Conservation (phyloP, 2,329 filamentous ascomycete species). For the Talaromyces rugulosus region DNA sequence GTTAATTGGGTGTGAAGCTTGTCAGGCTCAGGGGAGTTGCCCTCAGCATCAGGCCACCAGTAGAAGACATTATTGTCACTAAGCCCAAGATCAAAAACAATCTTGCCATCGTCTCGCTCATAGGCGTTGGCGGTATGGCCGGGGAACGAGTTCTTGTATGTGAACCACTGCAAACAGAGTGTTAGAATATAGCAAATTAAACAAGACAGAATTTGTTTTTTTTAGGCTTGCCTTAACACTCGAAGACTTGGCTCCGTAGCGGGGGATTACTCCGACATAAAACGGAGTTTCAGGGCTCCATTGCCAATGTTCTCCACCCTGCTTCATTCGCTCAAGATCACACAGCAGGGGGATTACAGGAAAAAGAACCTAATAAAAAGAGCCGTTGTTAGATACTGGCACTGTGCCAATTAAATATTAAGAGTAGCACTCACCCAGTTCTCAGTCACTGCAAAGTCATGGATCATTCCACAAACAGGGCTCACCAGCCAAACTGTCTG, state of each 20-base stretch:
- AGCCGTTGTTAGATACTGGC: too few species aligned
- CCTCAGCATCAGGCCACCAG: slow-evolving; percentile 38
- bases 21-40: slow-evolving; percentile 28
- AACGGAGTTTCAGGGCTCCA: slow-evolving; percentile 31
- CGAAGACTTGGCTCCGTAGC: slow-evolving; percentile 18
- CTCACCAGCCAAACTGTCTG: slow-evolving; percentile 31
- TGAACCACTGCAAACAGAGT: slow-evolving; percentile 32
- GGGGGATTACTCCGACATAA: slow-evolving; percentile 25
- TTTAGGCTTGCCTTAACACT: slow-evolving; percentile 28
- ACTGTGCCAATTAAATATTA: too few species aligned
- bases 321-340: slow-evolving; percentile 34
- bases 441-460: slow-evolving; percentile 40
- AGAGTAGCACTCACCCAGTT: slow-evolving; percentile 25
- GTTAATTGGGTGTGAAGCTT: slow-evolving; percentile 21
- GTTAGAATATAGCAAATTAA: background rate
- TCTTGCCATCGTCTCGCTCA: slow-evolving; percentile 23
- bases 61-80: slow-evolving; percentile 41
- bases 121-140: slow-evolving; percentile 37
- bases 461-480: slow-evolving; percentile 38
- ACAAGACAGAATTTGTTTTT: too few species aligned
- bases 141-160: slow-evolving; percentile 29
- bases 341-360: slow-evolving; percentile 33
- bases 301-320: slow-evolving; percentile 39
- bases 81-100: slow-evolving; percentile 33
- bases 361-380: slow-evolving; percentile 27